These are phyloP conservation scores for Castanea sativa DNA, from an alignment of 306 rosid genomes.

Conservation along the genomic window DNA sequence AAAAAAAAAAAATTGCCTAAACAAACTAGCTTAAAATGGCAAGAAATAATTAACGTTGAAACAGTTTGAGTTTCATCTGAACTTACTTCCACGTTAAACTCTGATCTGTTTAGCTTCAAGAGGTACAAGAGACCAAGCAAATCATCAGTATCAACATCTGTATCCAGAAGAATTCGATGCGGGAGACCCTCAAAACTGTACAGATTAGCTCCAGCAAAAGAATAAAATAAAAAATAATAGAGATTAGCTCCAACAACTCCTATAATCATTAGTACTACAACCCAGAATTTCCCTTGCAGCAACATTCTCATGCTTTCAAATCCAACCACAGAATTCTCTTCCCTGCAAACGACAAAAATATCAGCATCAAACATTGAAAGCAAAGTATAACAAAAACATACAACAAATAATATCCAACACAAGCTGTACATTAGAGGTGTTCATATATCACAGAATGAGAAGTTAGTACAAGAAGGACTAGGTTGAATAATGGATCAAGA, in stretches of 20 bases:
- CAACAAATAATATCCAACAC: neutral
- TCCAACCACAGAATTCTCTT: constrained; percentile 23
- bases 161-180: constrained; percentile 76
- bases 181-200: constrained; percentile 38
- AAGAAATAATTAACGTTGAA: no score
- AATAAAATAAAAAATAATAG: no score
- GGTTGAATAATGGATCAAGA: neutral
- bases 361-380: neutral
- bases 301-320: constrained; percentile 36
- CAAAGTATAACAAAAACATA: no score
- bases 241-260: constrained; percentile 8
- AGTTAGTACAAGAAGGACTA: neutral
- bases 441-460: no score
- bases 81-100: constrained; percentile 74
- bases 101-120: constrained; percentile 84
- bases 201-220: constrained; percentile 25
- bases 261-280: constrained; percentile 19
- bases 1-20: no score
- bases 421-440: neutral
- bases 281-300: constrained; percentile 43
- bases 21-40: no score
- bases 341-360: constrained; percentile 6
- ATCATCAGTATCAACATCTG: constrained; percentile 89
- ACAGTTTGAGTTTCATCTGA: neutral
- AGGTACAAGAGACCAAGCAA: constrained; percentile 75